These are phyloP conservation scores for Saccharomyces paradoxus DNA, from an alignment of 805 yeast species.

Conservation along the genomic window DNA sequence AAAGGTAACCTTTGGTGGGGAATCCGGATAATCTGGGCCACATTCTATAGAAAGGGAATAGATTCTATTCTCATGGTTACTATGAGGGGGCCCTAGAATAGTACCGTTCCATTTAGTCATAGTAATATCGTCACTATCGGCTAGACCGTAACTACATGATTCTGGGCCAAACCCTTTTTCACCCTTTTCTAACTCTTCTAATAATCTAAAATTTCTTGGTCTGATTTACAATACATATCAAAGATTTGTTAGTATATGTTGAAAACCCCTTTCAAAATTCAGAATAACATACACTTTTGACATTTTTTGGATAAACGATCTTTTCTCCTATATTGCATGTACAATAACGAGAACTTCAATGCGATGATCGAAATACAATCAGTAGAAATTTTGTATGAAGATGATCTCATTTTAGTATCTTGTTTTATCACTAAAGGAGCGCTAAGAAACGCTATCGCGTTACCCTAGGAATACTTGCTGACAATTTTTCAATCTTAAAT, in stretches of 20 bases:
- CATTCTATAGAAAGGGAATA: conserved; percentile 76
- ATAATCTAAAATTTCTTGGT: conserved; percentile 88
- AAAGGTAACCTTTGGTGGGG: conserved; percentile 78
- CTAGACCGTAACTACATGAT: conserved; percentile 89
- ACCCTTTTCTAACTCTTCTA: conserved; percentile 96
- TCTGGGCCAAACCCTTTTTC: conserved; percentile 97
- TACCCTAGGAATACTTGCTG: neutral
- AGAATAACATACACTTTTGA: conserved; percentile 39
- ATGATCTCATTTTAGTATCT: neutral
- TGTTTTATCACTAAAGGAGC: neutral
- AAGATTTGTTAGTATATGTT: neutral
- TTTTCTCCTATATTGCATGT: neutral
- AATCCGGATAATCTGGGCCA: conserved; percentile 77
- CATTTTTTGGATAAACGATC: conserved; percentile 20
- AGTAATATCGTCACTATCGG: conserved; percentile 81
- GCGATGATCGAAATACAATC: neutral
- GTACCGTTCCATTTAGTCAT: conserved; percentile 98
- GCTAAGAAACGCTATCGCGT: neutral
- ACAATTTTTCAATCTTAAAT: neutral
- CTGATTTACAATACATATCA: conserved; percentile 7
- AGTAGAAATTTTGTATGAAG: neutral
- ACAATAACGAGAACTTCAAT: neutral
- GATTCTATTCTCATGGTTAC: conserved; percentile 84
- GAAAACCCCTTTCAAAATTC: neutral
- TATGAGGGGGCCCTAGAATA: conserved; percentile 93